Evolutionary conservation across 805 yeast genomes (phyloP).

Genomic region (Lipomyces sp.): DNA sequence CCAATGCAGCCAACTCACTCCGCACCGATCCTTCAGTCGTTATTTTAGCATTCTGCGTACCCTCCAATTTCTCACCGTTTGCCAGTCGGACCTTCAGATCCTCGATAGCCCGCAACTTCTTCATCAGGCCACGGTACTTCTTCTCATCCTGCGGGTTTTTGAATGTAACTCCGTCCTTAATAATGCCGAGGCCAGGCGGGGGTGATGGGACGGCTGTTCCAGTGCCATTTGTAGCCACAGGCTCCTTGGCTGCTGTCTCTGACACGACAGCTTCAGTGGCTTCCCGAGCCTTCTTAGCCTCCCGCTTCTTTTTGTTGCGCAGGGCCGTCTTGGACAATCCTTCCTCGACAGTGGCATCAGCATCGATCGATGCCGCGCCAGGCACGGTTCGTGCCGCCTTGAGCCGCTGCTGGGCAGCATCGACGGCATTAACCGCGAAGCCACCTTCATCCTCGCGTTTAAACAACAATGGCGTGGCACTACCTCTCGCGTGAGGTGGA

Average conservation of each 20-base stretch:
- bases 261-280: constrained; percentile 28
- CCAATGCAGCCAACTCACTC: constrained; percentile 72
- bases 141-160: constrained; percentile 71
- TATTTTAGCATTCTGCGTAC: constrained; percentile 88
- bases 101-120: constrained; percentile 95
- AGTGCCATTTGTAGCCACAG: constrained; percentile 46
- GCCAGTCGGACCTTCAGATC: constrained; percentile 83
- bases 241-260: constrained; percentile 21
- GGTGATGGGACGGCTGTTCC: constrained; percentile 61
- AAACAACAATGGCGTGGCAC: constrained; percentile 43
- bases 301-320: constrained; percentile 77
- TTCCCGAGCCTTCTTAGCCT: constrained; percentile 48
- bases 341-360: constrained; percentile 59
- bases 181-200: constrained; percentile 37
- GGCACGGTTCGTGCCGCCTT: constrained; percentile 40
- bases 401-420: constrained; percentile 35
- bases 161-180: constrained; percentile 24
- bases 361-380: constrained; percentile 45
- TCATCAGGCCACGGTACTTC: constrained; percentile 85
- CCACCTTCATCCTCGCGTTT: constrained; percentile 41
- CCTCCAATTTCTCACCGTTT: constrained; percentile 83
- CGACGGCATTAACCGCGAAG: constrained; percentile 28
- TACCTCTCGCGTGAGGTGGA: constrained; percentile 89
- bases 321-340: constrained; percentile 67
- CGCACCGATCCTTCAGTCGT: constrained; percentile 82